Base-by-base conservation (phyloP, 2,329 filamentous ascomycete species). In the Alternaria sp. region DNA sequence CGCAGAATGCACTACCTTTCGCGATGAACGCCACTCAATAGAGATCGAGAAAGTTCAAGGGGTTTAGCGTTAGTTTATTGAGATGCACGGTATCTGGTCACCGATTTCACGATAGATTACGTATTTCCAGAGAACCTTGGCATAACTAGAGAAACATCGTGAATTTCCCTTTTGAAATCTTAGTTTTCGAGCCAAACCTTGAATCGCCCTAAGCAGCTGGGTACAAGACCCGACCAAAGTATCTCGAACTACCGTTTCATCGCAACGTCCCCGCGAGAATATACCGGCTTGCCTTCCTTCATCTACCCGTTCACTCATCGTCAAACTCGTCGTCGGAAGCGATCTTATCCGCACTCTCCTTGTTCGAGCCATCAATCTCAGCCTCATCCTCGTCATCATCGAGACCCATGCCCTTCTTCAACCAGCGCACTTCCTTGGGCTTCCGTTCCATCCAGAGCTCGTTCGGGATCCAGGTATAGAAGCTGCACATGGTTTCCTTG, bases 391-490 rank as follows among this genome's bases (percentile, higher is more conserved):
- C 65, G 6, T 71, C 65, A 11, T 69, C 70, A 28, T 68, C 69
- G 9, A 65, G 61, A 14, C 67, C 65, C 37, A 68, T 60, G 26
- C 64, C 67, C 55, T 71, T 74, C 55, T 71, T 67, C 26, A 72
- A 50, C 64, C 73, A 69, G 51, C 66, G 66, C 43, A 79, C 61
- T 37, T 72, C 68, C 55, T 73, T 74, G 10, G 74, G 71, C 65
- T 76, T 75, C 23, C 66, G 63, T 23, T 69, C 67, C 71, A 75
- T 74, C 71, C 75, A 76, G 28, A 79, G 65, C 72, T 84, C 82
- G 60, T 85, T 85, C 20, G 77, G 75, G 6, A 83, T 73, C 75
- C 75, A 82, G 18, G 73, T 77, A 66, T 79, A 84, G 77, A 84
- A 84, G 59, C 78, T 83, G 37, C 79, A 80, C 64, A 80, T 78